Evolutionary conservation across 2,329 filamentous ascomycete genomes (phyloP), one percentile per base, ranked within the genome.

Genomic region (Hyphodiscus sp.): DNA sequence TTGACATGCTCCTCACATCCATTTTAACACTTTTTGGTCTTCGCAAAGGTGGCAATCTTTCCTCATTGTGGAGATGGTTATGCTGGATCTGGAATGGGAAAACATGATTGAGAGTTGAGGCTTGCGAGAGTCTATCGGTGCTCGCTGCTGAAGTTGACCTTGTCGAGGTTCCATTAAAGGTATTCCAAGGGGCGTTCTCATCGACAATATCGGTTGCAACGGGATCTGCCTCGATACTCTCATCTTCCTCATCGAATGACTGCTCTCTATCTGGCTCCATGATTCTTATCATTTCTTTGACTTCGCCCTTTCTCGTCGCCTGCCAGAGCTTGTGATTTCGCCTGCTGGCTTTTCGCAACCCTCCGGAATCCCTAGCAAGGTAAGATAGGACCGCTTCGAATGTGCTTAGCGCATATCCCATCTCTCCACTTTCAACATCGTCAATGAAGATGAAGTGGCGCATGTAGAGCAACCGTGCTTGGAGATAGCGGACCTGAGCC

Each of bases 401-500:
- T 0, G 94, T 99, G 70, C 92, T 97, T 49, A 99, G 71, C 0
- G 92, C 91, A 70, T 99, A 99, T 9, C 94, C 94, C 76, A 95
- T 86, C 71, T 99, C 94, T 47, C 94, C 94, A 57, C 85, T 95
- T 61, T 99, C 94, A 9, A 99, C 91, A 71, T 99, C 94, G 63
- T 97, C 94, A 49, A 96, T 91, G 70, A 96, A 99, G 61, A 96
- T 94, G 67, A 96, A 99, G 65, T 95, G 90, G 44, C 92, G 87
- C 78, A 97, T 96, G 68, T 97, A 99, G n/a, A 87, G 78, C 46
- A 99, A 74, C 19, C 92, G 82, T 2, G 94, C 91, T 63, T 96
- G 89, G 9, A 99, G 76, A 70, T 96, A 86, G 54, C 88, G 84
- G 23, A 95, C 84, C 56, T 94, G 88, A 11, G 92, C 89, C 58